Base-by-base conservation (phyloP, 1,284 basidiomycete genomes). In the Mycosarcoma maydis region DNA sequence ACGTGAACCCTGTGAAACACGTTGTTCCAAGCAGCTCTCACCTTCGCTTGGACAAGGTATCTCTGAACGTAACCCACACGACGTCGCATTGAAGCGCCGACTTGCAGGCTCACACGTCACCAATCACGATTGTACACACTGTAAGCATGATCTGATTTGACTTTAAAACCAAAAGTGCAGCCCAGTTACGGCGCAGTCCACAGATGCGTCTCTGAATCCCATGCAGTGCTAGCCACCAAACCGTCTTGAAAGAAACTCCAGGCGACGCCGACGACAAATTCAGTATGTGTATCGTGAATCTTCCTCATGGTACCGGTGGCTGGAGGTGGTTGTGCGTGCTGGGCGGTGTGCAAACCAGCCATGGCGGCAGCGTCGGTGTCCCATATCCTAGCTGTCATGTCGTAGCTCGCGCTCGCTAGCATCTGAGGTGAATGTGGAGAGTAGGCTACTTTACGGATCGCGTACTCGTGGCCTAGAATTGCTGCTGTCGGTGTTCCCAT, bases 341-440 rank as follows among this genome's bases (percentile, higher is more conserved):
- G n/a, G n/a, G n/a, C n/a, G n/a, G n/a, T n/a, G n/a, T n/a, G n/a
- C n/a, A n/a, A n/a, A n/a, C 33, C 54, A 14, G 20, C 34, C 30
- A 46, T 38, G 17, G 52, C 62, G 6, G 66, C 65, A 5, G 67
- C 73, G 44, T 77, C 76, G 8, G 67, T 52, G 40, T 80, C 76
- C 83, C 85, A 97, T 87, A 94, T 85, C 82, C 92, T 85, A 81
- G 91, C 93, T 2, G 92, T 92, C 95, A 98, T 98, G 81, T 98
- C 95, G 83, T 98, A 98, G 68, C 90, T 90, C 19, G 90, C 91
- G 47, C 88, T 90, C 0, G 91, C 90, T 22, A 98, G 83, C 9
- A 94, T 76, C 72, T 92, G 89, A 2, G 89, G 83, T n/a, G 86
- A 84, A 80, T 90, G 88, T 19, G 89, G 85, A 33, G 76, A 77